Conservation (phyloP, 768 basidiomycete genomes). For the Boletus eberwhitei region DNA sequence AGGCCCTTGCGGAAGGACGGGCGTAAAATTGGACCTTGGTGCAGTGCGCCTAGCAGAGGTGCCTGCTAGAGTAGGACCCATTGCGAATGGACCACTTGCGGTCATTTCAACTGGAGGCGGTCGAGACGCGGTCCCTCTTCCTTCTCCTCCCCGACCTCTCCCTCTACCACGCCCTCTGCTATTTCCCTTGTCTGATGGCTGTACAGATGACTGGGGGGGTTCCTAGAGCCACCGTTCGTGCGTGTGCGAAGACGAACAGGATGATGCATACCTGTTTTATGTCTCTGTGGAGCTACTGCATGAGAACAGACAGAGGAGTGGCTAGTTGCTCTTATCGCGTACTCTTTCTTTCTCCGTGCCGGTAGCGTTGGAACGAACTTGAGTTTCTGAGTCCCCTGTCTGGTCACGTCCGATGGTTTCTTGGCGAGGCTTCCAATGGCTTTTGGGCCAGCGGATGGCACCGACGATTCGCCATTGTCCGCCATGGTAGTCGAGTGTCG, state of each 20-base stretch:
- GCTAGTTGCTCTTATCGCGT: constrained; percentile 34
- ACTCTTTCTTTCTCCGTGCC: constrained; percentile 77
- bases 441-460: constrained; percentile 40
- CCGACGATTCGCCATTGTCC: constrained; percentile 9
- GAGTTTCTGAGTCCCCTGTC: constrained; percentile 71
- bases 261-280: constrained; percentile 54
- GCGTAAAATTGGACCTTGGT: constrained; percentile 56
- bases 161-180: constrained; percentile 48
- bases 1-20: constrained; percentile 42
- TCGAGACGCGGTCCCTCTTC: constrained; percentile 42
- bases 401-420: constrained; percentile 64
- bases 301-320: constrained; percentile 4
- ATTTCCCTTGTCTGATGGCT: constrained; percentile 39
- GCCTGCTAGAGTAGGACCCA: constrained; percentile 75
- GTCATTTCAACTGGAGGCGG: constrained; percentile 67
- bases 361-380: constrained; percentile 80
- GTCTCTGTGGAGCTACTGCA: constrained; percentile 43
- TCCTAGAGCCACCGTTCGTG: constrained; percentile 40
- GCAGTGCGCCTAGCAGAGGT: constrained; percentile 46
- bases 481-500: constrained; percentile 14
- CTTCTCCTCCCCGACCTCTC: constrained; percentile 51
- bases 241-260: not conserved
- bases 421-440: constrained; percentile 77
- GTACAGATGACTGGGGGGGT: constrained; percentile 34
- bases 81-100: constrained; percentile 83